A percentile compares a stretch with the other conserved stretches of the same genome.
These are phyloP conservation scores for Torulaspora maleeae DNA, from an alignment of 805 yeast species.

Conservation along the genomic window DNA sequence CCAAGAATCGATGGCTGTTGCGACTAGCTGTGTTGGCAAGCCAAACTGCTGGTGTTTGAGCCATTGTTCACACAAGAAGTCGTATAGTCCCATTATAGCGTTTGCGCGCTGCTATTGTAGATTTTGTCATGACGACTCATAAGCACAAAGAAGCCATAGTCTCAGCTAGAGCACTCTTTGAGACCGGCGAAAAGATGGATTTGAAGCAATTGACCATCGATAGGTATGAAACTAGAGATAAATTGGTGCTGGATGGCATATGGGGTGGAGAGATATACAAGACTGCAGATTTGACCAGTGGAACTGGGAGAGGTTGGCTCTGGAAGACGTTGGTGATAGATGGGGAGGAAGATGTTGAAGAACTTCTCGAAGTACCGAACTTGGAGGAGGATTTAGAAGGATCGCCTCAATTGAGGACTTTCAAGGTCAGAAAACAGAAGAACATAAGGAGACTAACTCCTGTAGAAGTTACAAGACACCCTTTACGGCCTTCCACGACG, in stretches of 20 bases:
- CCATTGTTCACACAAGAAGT: not conserved
- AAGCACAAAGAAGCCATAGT: not conserved
- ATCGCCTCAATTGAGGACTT: not conserved
- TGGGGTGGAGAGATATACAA: slow-evolving; percentile 31
- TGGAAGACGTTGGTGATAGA: slow-evolving; percentile 30
- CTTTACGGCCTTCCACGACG: slow-evolving; percentile 7
- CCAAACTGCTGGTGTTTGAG: not conserved
- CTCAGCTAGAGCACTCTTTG: not conserved
- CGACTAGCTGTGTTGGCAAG: not conserved
- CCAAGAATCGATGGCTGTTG: too few species aligned
- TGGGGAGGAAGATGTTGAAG: slow-evolving; percentile 7
- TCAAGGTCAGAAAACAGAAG: not conserved
- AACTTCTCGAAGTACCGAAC: slow-evolving; percentile 17
- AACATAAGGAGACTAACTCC: slow-evolving; percentile 30
- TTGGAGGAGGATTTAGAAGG: slow-evolving; percentile 12
- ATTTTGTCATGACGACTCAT: not conserved
- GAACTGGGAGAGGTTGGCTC: slow-evolving; percentile 30
- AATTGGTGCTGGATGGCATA: slow-evolving; percentile 27
- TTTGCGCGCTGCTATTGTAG: not conserved
- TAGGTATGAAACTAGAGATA: slow-evolving; percentile 26
- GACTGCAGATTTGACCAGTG: slow-evolving; percentile 6
- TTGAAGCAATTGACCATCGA: slow-evolving; percentile 17
- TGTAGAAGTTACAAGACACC: slow-evolving; percentile 10
- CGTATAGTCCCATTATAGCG: not conserved
- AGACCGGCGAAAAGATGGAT: slow-evolving; percentile 6